Base-by-base conservation (phyloP, 2,329 filamentous ascomycete species). In the Fusarium sp. region DNA sequence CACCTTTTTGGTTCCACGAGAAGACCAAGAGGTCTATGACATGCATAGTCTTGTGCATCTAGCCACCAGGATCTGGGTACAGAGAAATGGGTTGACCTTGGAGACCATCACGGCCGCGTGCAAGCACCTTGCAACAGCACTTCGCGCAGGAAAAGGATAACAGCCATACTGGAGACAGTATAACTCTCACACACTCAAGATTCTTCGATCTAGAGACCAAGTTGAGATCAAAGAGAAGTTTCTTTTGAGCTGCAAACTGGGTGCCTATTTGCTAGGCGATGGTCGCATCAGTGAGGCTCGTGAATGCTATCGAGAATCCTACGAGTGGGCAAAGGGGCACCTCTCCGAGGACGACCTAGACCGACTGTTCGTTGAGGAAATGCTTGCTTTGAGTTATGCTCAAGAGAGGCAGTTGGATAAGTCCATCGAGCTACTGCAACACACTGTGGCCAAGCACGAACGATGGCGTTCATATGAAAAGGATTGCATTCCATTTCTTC, bases 41-140 rank as follows among this genome's bases (percentile, higher is more conserved):
- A 66, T 63, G 64, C 58, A 66, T 11, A 63, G 58, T 2, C 64
- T 66, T 18, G 58, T 66, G 0, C 22, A 63, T 8, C 4, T 33
- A 5, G 58, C 64, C 20, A 66, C 22, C 2, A 10, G 20, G 10
- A 10, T 20, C 0, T 66, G 64, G 64, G 36, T 63, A 5, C 6
- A 57, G n/a, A 50, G n/a, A 4, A 52, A 1, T n/a, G 6, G 4
- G 2, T 47, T 47, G 25, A 3, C 14, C 25, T n/a, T 0, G 0
- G 16, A 29, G 47, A 52, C 9, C 4, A 52, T 5, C 7, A 8
- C 5, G 14, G 13, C 5, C 42, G 42, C 42, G 13, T 47, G 25
- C 20, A 47, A 47, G 14, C 42, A 25, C 42, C 42, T 45, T 45
- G 20, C n/a, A 22, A 13, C 11, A 45, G 40, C 3, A 20, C 11